Percentiles rank a stretch among this genome's conserved stretches.
phyloP scores from a whole-genome alignment of 192 early-diverging fungal species.

The Rhizoclosmatium globosum region DNA sequence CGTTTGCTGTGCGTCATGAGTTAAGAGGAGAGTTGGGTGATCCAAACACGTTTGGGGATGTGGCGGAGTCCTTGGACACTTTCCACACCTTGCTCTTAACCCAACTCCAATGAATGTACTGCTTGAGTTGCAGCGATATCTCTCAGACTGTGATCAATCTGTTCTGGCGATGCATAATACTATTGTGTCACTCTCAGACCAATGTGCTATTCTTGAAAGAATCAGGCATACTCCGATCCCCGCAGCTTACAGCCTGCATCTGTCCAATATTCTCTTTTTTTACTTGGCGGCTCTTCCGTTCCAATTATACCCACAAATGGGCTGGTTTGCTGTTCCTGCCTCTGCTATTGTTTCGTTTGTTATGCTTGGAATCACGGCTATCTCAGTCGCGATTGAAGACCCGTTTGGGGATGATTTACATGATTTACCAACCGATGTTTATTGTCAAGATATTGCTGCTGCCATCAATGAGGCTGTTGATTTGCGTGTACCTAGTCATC shows the following conservation, averaged over 20 bases:
- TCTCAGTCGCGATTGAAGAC: conserved; percentile 46
- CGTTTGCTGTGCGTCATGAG: conserved; percentile 78
- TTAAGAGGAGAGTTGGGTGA: conserved; percentile 57
- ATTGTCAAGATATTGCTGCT: conserved; percentile 3
- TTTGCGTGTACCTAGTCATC: no score
- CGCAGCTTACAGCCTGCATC: conserved; percentile 83
- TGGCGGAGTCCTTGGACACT: conserved; percentile 62
- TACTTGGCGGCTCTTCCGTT: conserved; percentile 83
- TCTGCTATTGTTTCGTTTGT: conserved; percentile 73
- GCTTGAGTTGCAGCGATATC: background rate
- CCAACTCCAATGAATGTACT: background rate
- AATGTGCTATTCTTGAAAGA: background rate
- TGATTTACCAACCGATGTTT: conserved; percentile 37
- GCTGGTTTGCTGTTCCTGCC: conserved; percentile 63
- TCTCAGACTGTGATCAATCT: background rate
- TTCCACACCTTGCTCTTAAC: conserved; percentile 53
- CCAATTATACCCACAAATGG: conserved; percentile 65
- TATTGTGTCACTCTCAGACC: conserved; percentile 1
- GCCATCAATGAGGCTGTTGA: no score
- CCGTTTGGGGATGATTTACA: conserved; percentile 37
- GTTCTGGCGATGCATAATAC: background rate
- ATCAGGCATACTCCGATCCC: conserved; percentile 11
- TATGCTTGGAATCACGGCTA: conserved; percentile 77
- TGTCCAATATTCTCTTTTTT: conserved; percentile 76
- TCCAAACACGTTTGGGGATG: conserved; percentile 9